phyloP scores from a whole-genome alignment of 371 early-diverging fungal species.

The Saksenaea oblongispora region DNA sequence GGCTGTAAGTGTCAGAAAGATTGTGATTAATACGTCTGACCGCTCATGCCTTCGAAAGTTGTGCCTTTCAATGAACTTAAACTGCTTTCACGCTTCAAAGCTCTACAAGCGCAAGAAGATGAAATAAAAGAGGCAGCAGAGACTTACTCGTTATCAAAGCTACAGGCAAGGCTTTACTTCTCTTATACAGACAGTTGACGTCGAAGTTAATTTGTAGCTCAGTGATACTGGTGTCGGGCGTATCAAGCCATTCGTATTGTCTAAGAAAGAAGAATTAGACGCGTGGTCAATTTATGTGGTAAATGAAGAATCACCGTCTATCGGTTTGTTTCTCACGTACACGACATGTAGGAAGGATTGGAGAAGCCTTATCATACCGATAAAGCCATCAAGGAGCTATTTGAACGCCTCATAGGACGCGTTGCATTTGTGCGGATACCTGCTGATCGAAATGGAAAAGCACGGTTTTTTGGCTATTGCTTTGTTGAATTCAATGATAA shows the following conservation, averaged over 20 bases:
- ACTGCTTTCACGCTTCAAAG: slow-evolving; percentile 22
- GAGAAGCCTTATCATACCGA: slow-evolving; percentile 23
- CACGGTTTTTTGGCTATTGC: slow-evolving; percentile 34
- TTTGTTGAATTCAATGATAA: slow-evolving; percentile 46
- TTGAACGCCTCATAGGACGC: slow-evolving; percentile 26
- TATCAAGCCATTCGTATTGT: slow-evolving; percentile 33
- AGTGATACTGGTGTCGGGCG: slow-evolving; percentile 20
- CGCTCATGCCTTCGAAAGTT: slow-evolving; percentile 10
- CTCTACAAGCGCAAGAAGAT: slow-evolving; percentile 19
- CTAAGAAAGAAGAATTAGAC: slow-evolving; percentile 34
- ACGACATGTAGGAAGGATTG: slow-evolving; percentile 28
- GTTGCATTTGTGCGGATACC: slow-evolving; percentile 42
- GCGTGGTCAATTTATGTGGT: slow-evolving; percentile 47
- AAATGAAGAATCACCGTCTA: not conserved
- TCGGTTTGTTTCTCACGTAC: not conserved
- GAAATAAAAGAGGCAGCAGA: slow-evolving; percentile 28
- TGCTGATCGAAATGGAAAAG: slow-evolving; percentile 10
- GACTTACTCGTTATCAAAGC: slow-evolving; percentile 6
- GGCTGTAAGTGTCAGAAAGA: slow-evolving; percentile 26
- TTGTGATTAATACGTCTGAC: not conserved
- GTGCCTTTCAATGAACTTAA: slow-evolving; percentile 22
- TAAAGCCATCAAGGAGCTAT: slow-evolving; percentile 24
- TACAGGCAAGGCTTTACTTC: slow-evolving; percentile 19
- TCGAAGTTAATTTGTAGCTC: slow-evolving; percentile 2
- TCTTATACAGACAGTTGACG: not conserved